Base-by-base conservation (phyloP, 371 early-diverging fungal species). In the Mucor irregularis region DNA sequence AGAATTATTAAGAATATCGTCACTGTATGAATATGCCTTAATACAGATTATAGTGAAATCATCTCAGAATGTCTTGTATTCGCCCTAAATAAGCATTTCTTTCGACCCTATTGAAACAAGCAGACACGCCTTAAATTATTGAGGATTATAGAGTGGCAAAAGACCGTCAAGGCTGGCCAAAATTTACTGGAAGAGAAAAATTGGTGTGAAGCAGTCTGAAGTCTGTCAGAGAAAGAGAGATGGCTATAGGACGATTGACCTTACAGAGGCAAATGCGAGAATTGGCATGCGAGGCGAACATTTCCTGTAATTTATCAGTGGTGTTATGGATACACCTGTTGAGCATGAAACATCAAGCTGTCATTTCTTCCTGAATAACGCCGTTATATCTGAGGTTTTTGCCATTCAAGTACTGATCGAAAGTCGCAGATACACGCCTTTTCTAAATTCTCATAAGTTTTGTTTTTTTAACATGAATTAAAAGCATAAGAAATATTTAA, bases 291-390 rank as follows among this genome's bases (percentile, higher is more conserved):
- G 22, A 56, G 40, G 56, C 49, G 47, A 56, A 37, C 45, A 56
- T 46, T 56, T 38, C 30, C 38, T 56, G 48, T 17, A 56, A 56
- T 56, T 53, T 45, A 53, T 53, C 54, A 53, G 39, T 54, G 28
- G 17, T 14, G 25, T 29, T 42, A 53, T 53, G 43, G 53, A 55
- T 38, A 35, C 35, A 2, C 34, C 44, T 44, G 35, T 49, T 34
- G 43, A 57, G 43, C 35, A 43, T 57, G 44, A 43, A 49, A 57
- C 49, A 37, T 57, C 49, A 49, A 44, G 49, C 31, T 56, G 56
- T 48, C 56, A 30, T 40, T 25, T 48, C 56, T 48, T 48, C 40
- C 48, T 47, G 33, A 48, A 48, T 30, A 38, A 47, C 40, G 21
- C 47, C 45, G 10, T 28, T 19, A 24, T 37, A 35, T 54, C 35